Evolutionary conservation across 805 yeast species (phyloP), one percentile per base, ranked within the genome.

Genomic region (Saccharomyces cerevisiae): DNA sequence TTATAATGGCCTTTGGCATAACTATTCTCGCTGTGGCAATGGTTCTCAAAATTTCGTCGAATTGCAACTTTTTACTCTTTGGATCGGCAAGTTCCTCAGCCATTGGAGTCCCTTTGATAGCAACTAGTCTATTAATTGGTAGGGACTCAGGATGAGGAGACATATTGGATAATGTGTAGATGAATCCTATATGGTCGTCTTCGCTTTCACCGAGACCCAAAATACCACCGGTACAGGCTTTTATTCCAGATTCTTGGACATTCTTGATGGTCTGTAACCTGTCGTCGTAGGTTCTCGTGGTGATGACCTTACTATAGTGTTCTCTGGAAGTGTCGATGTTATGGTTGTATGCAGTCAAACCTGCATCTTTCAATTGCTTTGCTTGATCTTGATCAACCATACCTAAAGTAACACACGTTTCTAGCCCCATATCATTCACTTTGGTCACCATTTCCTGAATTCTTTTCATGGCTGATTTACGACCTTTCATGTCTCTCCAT

Each of bases 401-500:
- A 2, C 94, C 94, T 28, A 87, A 70, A 1, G 94, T 87, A 14
- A 87, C 92, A 71, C 94, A 87, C 13, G 85, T 80, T 66, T 87
- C 94, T 81, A 87, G 73, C 0, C 84, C 82, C 67, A 87, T 67
- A 26, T 79, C 83, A 61, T 84, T 82, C 50, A 87, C 83, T 53
- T 73, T 77, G 29, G 72, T 66, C 32, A 87, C 83, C 91, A 87
- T 86, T 51, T 80, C 79, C 27, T 80, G 72, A 54, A 87, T 84
- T 57, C 74, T 79, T 55, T 76, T 79, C 57, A 87, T 65, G 0
- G 85, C 89, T 17, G 82, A 77, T 67, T 84, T 86, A 50, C 94
- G 74, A 17, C 94, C 92, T 50, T 74, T 73, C 94, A 87, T 87
- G 57, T 85, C 92, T 66, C 94, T 77, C 94, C 92, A 87, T 1